Percentiles rank a stretch among this genome's conserved stretches.
Evolutionary conservation across 2,329 filamentous ascomycete species (phyloP).

Genomic region (Phyllosticta citribraziliensis): DNA sequence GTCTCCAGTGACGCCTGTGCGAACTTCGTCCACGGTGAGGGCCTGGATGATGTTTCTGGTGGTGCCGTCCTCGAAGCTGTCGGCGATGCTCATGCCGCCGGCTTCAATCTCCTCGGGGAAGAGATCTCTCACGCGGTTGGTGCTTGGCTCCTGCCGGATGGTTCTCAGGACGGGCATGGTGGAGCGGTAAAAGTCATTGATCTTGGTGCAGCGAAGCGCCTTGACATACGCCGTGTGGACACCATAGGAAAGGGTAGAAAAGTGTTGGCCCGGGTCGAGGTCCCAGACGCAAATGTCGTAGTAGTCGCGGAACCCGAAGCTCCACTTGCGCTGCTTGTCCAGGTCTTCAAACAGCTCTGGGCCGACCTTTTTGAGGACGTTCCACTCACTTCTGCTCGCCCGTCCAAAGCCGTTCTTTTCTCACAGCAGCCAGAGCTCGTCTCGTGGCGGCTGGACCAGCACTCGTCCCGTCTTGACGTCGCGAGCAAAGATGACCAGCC

Average conservation of each 20-base stretch:
- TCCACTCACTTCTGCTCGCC: constrained; percentile 30
- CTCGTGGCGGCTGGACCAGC: constrained; percentile 27
- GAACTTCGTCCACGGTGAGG: neutral
- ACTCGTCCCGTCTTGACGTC: constrained; percentile 31
- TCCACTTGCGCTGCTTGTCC: constrained; percentile 27
- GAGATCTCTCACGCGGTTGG: constrained; percentile 27
- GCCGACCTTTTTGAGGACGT: constrained; percentile 25
- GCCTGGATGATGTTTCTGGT: constrained; percentile 19
- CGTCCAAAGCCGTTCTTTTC: constrained; percentile 31
- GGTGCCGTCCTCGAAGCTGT: neutral
- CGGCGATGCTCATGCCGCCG: constrained; percentile 21
- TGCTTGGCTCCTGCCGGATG: constrained; percentile 25
- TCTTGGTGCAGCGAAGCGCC: constrained; percentile 23
- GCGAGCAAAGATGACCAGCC: constrained; percentile 31
- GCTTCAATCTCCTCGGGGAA: constrained; percentile 22
- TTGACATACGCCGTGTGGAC: constrained; percentile 28
- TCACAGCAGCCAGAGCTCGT: constrained; percentile 31
- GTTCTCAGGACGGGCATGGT: constrained; percentile 28
- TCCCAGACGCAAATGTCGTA: constrained; percentile 37
- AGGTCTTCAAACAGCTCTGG: constrained; percentile 32
- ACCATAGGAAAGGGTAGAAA: constrained; percentile 20
- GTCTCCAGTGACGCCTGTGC: constrained; percentile 5
- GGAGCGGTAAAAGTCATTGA: constrained; percentile 24
- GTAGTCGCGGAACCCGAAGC: constrained; percentile 34
- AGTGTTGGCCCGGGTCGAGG: constrained; percentile 23